Evolutionary conservation across 2,329 filamentous ascomycete genomes (phyloP).

Genomic region (Seiridium unicorne): DNA sequence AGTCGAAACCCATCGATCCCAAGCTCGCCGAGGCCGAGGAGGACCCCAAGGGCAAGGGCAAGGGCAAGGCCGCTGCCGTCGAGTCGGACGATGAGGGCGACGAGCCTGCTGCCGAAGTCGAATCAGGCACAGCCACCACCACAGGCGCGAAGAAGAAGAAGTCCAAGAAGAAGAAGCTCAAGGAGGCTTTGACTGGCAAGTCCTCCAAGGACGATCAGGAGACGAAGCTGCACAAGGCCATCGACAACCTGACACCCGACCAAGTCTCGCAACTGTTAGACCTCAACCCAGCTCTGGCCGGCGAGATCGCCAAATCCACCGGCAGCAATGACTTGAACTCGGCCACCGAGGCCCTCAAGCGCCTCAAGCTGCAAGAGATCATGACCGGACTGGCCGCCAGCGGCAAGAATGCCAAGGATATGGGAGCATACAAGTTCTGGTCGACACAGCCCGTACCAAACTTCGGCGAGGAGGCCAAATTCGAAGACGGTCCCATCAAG

Average conservation of each 20-base stretch:
- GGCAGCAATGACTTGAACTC: constrained; percentile 29
- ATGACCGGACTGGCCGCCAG: constrained; percentile 73
- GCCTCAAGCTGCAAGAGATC: constrained; percentile 67
- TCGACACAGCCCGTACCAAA: constrained; percentile 91
- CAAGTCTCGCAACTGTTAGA: constrained; percentile 66
- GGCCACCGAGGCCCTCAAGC: constrained; percentile 54
- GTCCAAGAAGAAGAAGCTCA: constrained; percentile 63
- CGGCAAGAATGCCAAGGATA: constrained; percentile 91
- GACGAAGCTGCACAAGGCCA: constrained; percentile 37
- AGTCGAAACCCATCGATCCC: constrained; percentile 61
- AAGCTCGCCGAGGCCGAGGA: constrained; percentile 38
- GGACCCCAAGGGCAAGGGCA: constrained; percentile 42
- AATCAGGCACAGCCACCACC: constrained; percentile 1
- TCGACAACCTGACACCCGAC: constrained; percentile 52
- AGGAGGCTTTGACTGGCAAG: constrained; percentile 39
- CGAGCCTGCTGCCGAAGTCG: constrained; percentile 21
- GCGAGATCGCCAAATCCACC: constrained; percentile 47
- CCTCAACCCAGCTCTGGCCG: constrained; percentile 70
- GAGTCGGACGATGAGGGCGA: constrained; percentile 40
- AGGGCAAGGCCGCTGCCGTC: constrained; percentile 37
- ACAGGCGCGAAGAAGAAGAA: constrained; percentile 64
- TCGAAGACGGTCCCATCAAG: constrained; percentile 81
- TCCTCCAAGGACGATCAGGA: constrained; percentile 37
- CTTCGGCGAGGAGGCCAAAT: constrained; percentile 63
- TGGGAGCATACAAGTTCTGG: constrained; percentile 99